A percentile compares a stretch with the other conserved stretches of the same genome.
Evolutionary conservation across 2,329 filamentous ascomycete species (phyloP).

Genomic region (Alternaria ethzedia): DNA sequence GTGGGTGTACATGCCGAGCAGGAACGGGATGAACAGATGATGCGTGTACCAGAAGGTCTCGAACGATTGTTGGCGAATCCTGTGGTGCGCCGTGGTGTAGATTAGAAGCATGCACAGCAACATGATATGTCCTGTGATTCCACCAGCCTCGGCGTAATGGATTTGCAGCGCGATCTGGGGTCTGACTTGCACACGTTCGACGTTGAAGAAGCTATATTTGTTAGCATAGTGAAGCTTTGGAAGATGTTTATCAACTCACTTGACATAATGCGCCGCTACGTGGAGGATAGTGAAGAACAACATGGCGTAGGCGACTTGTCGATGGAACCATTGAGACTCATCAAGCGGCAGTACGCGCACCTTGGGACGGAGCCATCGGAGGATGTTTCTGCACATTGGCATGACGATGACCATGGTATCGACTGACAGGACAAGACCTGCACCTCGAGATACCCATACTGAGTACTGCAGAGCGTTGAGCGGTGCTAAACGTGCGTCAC

Average conservation of each 20-base stretch:
- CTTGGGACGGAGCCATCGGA: conserved; percentile 85
- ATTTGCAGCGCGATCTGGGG: conserved; percentile 83
- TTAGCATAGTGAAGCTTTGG: conserved; percentile 6
- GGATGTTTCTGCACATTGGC: conserved; percentile 91
- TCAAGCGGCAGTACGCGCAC: conserved; percentile 89
- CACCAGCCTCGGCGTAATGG: conserved; percentile 86
- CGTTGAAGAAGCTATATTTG: conserved; percentile 82
- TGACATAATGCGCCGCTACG: conserved; percentile 86
- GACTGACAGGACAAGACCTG: conserved; percentile 82
- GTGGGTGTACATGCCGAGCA: conserved; percentile 93
- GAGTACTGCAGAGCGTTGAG: conserved; percentile 86
- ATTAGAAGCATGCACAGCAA: conserved; percentile 98
- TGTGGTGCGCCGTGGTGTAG: conserved; percentile 92
- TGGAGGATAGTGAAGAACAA: conserved; percentile 83
- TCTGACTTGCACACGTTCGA: conserved; percentile 84
- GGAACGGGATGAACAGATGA: conserved; percentile 96
- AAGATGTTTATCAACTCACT: conserved; percentile 61
- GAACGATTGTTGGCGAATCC: conserved; percentile 95
- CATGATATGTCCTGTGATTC: conserved; percentile 97
- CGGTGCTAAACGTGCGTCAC: conserved; percentile 70
- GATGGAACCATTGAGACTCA: conserved; percentile 95
- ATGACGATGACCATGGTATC: conserved; percentile 88
- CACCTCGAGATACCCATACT: conserved; percentile 95
- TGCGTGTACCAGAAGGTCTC: conserved; percentile 99
- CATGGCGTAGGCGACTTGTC: conserved; percentile 89